A percentile compares a stretch with the other conserved stretches of the same genome.
These are phyloP conservation scores for Isoetes taiwanensis DNA, from an alignment of 75 land plant species.

Conservation along the genomic window DNA sequence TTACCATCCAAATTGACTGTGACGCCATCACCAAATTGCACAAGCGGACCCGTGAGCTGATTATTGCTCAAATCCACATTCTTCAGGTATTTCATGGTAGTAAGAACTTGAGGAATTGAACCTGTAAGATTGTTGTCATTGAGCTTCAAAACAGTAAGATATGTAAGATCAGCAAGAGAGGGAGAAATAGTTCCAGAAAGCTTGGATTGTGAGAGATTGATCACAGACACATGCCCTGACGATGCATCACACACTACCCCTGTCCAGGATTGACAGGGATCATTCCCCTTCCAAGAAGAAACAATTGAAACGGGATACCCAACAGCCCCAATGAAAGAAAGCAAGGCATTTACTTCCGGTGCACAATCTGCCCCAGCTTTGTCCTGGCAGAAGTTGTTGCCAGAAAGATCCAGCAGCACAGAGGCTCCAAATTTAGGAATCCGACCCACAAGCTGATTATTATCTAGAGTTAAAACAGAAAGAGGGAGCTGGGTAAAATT, in stretches of 20 bases:
- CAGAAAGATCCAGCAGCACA: neutral
- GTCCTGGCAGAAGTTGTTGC: slow-evolving; percentile 36
- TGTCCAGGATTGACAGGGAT: slow-evolving; percentile 55
- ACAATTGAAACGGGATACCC: slow-evolving; percentile 42
- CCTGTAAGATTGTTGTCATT: slow-evolving; percentile 47
- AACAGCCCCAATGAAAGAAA: slow-evolving; percentile 40
- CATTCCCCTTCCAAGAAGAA: slow-evolving; percentile 55
- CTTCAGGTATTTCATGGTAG: slow-evolving; percentile 25
- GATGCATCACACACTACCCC: slow-evolving; percentile 41
- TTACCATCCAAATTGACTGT: slow-evolving; percentile 30
- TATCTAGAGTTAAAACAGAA: slow-evolving; percentile 21
- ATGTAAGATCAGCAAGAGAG: slow-evolving; percentile 45
- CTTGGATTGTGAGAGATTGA: slow-evolving; percentile 31
- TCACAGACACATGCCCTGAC: slow-evolving; percentile 16
- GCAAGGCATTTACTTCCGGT: slow-evolving; percentile 33
- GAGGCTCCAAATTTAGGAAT: slow-evolving; percentile 26
- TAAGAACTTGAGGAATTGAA: slow-evolving; percentile 28
- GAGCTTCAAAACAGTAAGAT: slow-evolving; percentile 27
- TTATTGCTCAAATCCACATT: slow-evolving; percentile 62
- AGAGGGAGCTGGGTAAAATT: slow-evolving; percentile 7
- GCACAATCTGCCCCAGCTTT: slow-evolving; percentile 33
- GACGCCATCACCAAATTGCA: slow-evolving; percentile 33
- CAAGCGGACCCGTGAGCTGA: slow-evolving; percentile 44
- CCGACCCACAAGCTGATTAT: slow-evolving; percentile 57
- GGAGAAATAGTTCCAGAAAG: slow-evolving; percentile 52